phyloP scores from a whole-genome alignment of 2,329 filamentous ascomycete species.

The Penicillium sp. region DNA sequence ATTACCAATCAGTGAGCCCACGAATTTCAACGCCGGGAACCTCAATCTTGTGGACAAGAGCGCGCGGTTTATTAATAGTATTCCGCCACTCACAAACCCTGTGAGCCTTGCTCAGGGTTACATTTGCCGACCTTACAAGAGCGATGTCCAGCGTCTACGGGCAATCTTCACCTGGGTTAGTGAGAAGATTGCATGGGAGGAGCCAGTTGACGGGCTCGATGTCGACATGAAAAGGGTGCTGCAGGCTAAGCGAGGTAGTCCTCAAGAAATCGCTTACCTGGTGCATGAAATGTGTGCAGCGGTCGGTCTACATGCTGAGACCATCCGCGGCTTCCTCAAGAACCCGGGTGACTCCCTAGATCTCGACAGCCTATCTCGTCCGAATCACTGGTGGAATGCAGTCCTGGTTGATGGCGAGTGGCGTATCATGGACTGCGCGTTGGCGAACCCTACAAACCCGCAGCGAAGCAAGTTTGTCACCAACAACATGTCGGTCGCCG shows the following conservation, averaged over 20 bases:
- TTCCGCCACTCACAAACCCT: conserved; percentile 82
- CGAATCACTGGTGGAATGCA: conserved; percentile 98
- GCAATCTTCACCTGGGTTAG: conserved; percentile 98
- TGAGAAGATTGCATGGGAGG: conserved; percentile 95
- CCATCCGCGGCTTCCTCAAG: conserved; percentile 90
- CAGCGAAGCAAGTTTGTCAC: conserved; percentile 78
- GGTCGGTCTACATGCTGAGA: conserved; percentile 84
- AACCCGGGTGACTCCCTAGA: conserved; percentile 83
- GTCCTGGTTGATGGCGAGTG: conserved; percentile 93
- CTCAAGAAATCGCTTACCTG: conserved; percentile 85
- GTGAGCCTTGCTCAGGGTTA: conserved; percentile 86
- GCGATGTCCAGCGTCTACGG: conserved; percentile 87
- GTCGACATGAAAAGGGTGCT: conserved; percentile 84
- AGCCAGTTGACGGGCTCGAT: conserved; percentile 81
- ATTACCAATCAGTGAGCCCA: conserved; percentile 78
- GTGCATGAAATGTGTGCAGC: conserved; percentile 93
- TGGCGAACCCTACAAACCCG: conserved; percentile 90
- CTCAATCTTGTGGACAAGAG: conserved; percentile 93
- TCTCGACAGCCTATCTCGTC: conserved; percentile 77
- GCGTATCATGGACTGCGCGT: conserved; percentile 93
- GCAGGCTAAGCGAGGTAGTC: conserved; percentile 80
- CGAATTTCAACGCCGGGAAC: conserved; percentile 80
- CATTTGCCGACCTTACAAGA: conserved; percentile 90
- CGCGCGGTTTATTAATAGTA: conserved; percentile 82
- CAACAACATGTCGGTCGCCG: conserved; percentile 71